A percentile compares a stretch with the other conserved stretches of the same genome.
Evolutionary conservation across 345 rosid species (phyloP).

Genomic region (Gossypium longicalyx): DNA sequence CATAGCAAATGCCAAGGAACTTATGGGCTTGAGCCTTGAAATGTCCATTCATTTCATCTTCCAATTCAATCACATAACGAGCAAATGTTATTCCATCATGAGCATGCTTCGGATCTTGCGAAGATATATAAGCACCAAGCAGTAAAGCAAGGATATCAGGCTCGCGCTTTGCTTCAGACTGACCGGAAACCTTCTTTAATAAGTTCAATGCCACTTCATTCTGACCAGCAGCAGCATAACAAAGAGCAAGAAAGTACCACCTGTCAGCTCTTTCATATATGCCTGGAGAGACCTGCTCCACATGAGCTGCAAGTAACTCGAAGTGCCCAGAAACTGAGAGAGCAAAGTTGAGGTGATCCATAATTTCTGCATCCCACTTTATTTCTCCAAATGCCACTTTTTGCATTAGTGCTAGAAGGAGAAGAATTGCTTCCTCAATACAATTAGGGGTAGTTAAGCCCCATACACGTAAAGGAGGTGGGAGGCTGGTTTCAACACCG

Average conservation of each 20-base stretch:
- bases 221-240: constrained; percentile 74
- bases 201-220: constrained; percentile 70
- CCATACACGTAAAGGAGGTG: constrained; percentile 33
- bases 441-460: constrained; percentile 41
- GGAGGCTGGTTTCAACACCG: constrained; percentile 59
- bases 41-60: constrained; percentile 38
- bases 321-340: constrained; percentile 67
- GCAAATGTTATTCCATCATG: constrained; percentile 60
- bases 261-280: constrained; percentile 66
- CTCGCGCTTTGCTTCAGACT: constrained; percentile 61
- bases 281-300: constrained; percentile 74
- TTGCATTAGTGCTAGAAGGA: constrained; percentile 64
- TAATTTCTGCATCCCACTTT: constrained; percentile 77
- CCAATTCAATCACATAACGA: constrained; percentile 41
- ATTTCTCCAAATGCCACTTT: constrained; percentile 63
- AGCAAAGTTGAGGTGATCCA: constrained; percentile 76
- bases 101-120: constrained; percentile 58
- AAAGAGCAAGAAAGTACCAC: constrained; percentile 88
- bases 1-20: constrained; percentile 81
- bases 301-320: constrained; percentile 62
- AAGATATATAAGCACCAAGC: constrained; percentile 79
- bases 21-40: constrained; percentile 52
- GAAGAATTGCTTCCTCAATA: constrained; percentile 82
- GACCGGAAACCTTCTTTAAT: constrained; percentile 52
- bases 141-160: constrained; percentile 53